Percentiles rank a stretch among this genome's conserved stretches.
Evolutionary conservation across 2,329 filamentous ascomycete species (phyloP).

Genomic region (Neofusicoccum laricinum): DNA sequence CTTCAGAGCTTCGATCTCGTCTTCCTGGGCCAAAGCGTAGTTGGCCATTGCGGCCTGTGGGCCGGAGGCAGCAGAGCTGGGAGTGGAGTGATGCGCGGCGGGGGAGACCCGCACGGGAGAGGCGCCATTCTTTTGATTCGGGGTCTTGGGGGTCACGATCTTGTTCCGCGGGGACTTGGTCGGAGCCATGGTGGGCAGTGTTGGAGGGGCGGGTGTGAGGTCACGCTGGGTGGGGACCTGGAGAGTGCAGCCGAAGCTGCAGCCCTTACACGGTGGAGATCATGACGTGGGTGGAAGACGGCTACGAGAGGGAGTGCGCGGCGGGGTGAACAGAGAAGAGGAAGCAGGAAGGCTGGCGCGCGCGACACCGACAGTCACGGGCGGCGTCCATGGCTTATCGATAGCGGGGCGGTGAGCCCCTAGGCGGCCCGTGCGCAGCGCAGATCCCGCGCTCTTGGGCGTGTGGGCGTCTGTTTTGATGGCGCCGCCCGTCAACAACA

Average conservation of each 20-base stretch:
- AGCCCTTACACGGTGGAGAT: constrained; percentile 38
- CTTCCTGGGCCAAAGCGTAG: constrained; percentile 81
- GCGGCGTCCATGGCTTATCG: not conserved
- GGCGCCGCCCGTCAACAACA: not conserved
- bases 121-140: constrained; percentile 26
- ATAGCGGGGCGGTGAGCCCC: constrained; percentile 6
- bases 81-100: constrained; percentile 26
- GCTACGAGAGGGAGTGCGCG: not conserved
- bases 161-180: constrained; percentile 44
- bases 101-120: constrained; percentile 17
- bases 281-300: constrained; percentile 12
- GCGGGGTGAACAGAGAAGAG: not conserved
- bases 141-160: constrained; percentile 32
- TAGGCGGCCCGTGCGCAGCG: too few species aligned
- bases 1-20: constrained; percentile 80
- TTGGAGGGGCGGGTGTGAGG: constrained; percentile 28
- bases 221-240: constrained; percentile 30
- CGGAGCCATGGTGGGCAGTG: constrained; percentile 45
- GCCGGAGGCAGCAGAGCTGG: constrained; percentile 17
- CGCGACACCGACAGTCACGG: not conserved
- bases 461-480: constrained; percentile 1
- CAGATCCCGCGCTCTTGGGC: not conserved
- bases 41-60: constrained; percentile 46
- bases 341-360: not conserved
- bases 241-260: constrained; percentile 48